phyloP scores from a whole-genome alignment of 768 basidiomycete species.

The Termitomyces bulborhizus region DNA sequence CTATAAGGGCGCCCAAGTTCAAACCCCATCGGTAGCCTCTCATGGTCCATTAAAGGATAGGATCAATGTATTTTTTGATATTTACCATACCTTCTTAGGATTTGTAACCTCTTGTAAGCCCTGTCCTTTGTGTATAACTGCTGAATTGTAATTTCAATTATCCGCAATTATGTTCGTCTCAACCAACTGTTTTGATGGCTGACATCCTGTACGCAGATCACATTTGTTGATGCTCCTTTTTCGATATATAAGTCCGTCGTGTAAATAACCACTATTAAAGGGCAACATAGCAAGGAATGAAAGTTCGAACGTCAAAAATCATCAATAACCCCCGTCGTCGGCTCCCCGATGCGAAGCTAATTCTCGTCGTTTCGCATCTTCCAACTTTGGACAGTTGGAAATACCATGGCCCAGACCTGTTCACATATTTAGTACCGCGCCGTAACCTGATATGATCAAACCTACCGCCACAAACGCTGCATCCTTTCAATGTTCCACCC shows the following conservation, averaged over 20 bases:
- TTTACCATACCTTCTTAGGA: background rate
- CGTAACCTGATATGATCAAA: slow-evolving; percentile 2
- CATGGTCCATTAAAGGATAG: background rate
- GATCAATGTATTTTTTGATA: background rate
- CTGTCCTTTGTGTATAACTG: background rate
- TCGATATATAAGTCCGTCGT: no score
- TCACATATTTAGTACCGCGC: slow-evolving; percentile 1
- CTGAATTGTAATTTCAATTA: background rate
- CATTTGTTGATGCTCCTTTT: no score
- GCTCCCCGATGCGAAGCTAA: slow-evolving; percentile 79
- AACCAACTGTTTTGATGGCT: background rate
- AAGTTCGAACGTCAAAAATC: no score
- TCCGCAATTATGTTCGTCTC: background rate
- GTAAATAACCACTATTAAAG: background rate
- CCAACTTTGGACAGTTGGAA: slow-evolving; percentile 93
- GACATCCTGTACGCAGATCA: background rate
- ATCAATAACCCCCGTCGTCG: slow-evolving; percentile 48
- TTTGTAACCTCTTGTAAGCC: background rate
- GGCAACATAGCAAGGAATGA: background rate
- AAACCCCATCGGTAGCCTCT: slow-evolving; percentile 17
- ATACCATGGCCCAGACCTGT: slow-evolving; percentile 90
- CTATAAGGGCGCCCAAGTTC: slow-evolving; percentile 21
- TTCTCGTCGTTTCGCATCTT: slow-evolving; percentile 86
- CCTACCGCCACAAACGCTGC: slow-evolving; percentile 92
- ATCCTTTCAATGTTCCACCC: slow-evolving; percentile 77